Evolutionary conservation across 257 asterid genomes (phyloP).

Genomic region (Coffea eugenioides): DNA sequence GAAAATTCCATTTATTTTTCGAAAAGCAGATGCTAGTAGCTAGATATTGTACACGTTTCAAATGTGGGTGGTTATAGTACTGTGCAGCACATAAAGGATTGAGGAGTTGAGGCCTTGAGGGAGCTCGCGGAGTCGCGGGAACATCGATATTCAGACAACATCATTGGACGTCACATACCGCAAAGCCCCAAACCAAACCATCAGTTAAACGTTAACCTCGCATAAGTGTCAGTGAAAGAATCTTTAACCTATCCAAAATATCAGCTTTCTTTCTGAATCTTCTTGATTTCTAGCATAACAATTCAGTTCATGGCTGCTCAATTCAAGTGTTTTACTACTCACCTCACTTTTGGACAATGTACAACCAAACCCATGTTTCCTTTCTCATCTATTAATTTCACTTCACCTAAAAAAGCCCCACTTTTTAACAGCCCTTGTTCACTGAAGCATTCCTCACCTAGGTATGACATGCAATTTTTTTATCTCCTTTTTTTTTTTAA

Average conservation of each 20-base stretch:
- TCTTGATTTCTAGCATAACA: constrained; percentile 3
- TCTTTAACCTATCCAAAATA: too few relatives aligned
- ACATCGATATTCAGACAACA: background rate
- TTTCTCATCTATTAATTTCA: constrained; percentile 32
- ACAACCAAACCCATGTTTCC: constrained; percentile 29
- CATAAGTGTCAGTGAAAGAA: background rate
- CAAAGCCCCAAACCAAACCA: background rate
- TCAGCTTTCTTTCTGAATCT: background rate
- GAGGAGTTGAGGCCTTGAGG: too few relatives aligned
- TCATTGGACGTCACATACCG: background rate
- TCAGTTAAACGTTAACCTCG: too few relatives aligned
- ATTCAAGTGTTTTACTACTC: constrained; percentile 35
- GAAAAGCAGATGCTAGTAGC: background rate
- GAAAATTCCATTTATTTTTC: background rate
- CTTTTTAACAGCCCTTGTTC: constrained; percentile 26
- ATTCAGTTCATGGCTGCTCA: constrained; percentile 48
- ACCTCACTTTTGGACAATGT: constrained; percentile 38
- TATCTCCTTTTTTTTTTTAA: background rate
- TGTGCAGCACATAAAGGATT: background rate
- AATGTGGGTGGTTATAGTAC: background rate
- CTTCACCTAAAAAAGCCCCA: constrained; percentile 25
- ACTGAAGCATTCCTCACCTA: constrained; percentile 42
- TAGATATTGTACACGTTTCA: background rate
- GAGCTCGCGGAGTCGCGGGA: constrained; percentile 4
- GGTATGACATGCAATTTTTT: constrained; percentile 29